phyloP scores from a whole-genome alignment of 1,139 yeast species.

The Oligophagozyma castellii region DNA sequence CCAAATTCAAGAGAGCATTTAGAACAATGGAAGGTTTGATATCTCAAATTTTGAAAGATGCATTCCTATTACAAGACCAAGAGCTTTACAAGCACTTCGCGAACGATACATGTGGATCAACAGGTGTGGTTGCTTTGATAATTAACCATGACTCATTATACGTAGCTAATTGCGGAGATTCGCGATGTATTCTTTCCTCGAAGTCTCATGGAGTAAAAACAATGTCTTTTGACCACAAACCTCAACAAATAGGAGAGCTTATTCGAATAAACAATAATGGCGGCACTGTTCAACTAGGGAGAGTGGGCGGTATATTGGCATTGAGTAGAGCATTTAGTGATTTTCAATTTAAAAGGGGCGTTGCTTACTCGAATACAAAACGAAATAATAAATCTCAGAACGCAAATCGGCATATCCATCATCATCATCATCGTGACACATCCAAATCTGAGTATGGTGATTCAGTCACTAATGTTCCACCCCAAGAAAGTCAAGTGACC shows the following conservation, averaged over 20 bases:
- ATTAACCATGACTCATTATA: slow-evolving; percentile 33
- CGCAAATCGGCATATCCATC: slow-evolving; percentile 9
- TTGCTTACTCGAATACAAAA: slow-evolving; percentile 21
- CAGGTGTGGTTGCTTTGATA: slow-evolving; percentile 46
- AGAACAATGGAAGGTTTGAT: slow-evolving; percentile 29
- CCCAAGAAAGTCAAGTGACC: slow-evolving; percentile 34
- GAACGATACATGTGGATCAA: slow-evolving; percentile 49
- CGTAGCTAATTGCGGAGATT: slow-evolving; percentile 66
- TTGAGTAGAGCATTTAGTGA: slow-evolving; percentile 70
- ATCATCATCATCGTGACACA: slow-evolving; percentile 24
- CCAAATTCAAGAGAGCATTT: slow-evolving; percentile 11
- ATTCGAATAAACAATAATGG: slow-evolving; percentile 62
- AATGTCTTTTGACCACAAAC: slow-evolving; percentile 64
- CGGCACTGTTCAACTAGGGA: slow-evolving; percentile 51
- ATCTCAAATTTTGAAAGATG: slow-evolving; percentile 30
- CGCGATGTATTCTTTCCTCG: slow-evolving; percentile 46
- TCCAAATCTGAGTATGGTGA: too few species aligned
- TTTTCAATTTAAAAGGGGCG: slow-evolving; percentile 44
- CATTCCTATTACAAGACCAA: slow-evolving; percentile 45
- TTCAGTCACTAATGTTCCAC: slow-evolving; percentile 15
- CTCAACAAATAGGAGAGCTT: slow-evolving; percentile 61
- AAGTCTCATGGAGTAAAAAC: slow-evolving; percentile 34
- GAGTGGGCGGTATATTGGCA: slow-evolving; percentile 65
- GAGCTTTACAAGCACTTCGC: slow-evolving; percentile 32
- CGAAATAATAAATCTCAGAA: background rate